These are phyloP conservation scores for Annulohypoxylon moriforme DNA, from an alignment of 495 filamentous ascomycete species.

Conservation along the genomic window DNA sequence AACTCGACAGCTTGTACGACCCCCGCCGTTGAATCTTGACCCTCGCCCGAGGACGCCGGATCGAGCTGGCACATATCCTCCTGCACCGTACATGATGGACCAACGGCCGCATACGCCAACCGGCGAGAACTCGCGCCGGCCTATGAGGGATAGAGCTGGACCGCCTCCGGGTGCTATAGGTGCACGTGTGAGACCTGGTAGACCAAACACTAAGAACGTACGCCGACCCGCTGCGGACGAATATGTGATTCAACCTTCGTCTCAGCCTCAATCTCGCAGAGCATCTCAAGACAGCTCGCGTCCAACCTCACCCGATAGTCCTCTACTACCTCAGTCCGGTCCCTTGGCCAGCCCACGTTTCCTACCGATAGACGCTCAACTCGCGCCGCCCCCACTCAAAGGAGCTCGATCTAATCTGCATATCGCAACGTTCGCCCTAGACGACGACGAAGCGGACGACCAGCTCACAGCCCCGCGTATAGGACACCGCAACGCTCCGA, in stretches of 20 bases:
- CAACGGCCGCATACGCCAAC: slow-evolving; percentile 34
- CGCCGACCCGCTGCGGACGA: slow-evolving; percentile 32
- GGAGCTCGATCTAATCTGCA: slow-evolving; percentile 11
- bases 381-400: slow-evolving; percentile 32
- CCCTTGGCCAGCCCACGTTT: slow-evolving; percentile 45
- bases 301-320: slow-evolving; percentile 46
- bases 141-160: slow-evolving; percentile 19
- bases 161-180: slow-evolving; percentile 34
- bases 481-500: slow-evolving; percentile 39
- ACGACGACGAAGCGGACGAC: slow-evolving; percentile 40
- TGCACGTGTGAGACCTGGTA: slow-evolving; percentile 15
- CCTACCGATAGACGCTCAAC: slow-evolving; percentile 31
- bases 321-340: slow-evolving; percentile 43
- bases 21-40: slow-evolving; percentile 43
- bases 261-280: slow-evolving; percentile 14
- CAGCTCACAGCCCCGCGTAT: slow-evolving; percentile 20
- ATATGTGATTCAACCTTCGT: slow-evolving; percentile 24
- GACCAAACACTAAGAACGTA: slow-evolving; percentile 30
- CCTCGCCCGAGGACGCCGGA: slow-evolving; percentile 30
- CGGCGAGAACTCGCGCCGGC: slow-evolving; percentile 21
- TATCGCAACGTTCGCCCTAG: slow-evolving; percentile 18
- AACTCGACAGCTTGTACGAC: slow-evolving; percentile 27
- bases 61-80: slow-evolving; percentile 39
- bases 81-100: slow-evolving; percentile 26
- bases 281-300: slow-evolving; percentile 38